Evolutionary conservation across 805 yeast species (phyloP).

Genomic region (Ogataea haglerorum): DNA sequence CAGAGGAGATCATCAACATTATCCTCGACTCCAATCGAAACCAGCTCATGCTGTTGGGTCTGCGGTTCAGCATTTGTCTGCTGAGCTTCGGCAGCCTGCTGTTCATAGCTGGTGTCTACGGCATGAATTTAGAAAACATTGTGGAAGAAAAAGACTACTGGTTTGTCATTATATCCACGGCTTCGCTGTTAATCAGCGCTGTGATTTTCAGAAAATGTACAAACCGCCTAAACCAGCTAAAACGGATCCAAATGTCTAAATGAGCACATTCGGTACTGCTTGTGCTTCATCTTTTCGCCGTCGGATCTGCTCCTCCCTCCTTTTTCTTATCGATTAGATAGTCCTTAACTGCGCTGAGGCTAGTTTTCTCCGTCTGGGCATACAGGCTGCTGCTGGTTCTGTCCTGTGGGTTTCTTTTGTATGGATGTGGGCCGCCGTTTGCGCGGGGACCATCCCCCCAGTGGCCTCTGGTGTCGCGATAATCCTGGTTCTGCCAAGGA

Average conservation of each 20-base stretch:
- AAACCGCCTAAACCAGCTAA: constrained; percentile 58
- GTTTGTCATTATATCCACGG: constrained; percentile 48
- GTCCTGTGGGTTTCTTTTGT: constrained; percentile 1
- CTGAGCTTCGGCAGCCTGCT: constrained; percentile 78
- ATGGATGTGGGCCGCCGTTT: background rate
- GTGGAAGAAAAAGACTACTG: constrained; percentile 81
- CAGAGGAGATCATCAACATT: constrained; percentile 93
- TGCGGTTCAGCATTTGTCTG: constrained; percentile 79
- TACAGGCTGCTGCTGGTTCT: constrained; percentile 11
- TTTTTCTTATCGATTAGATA: constrained; percentile 15
- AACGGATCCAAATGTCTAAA: constrained; percentile 50
- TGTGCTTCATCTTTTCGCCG: constrained; percentile 12
- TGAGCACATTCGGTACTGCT: constrained; percentile 1
- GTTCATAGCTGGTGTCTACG: constrained; percentile 82
- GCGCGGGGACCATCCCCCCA: background rate
- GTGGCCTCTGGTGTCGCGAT: background rate
- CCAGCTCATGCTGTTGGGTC: constrained; percentile 82
- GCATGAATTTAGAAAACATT: constrained; percentile 93
- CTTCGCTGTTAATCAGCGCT: constrained; percentile 39
- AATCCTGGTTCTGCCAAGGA: background rate
- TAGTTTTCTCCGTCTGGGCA: constrained; percentile 14
- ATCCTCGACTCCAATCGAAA: constrained; percentile 92
- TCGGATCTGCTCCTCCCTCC: constrained; percentile 11
- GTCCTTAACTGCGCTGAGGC: constrained; percentile 19
- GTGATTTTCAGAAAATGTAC: constrained; percentile 53